Evolutionary conservation across 2,329 filamentous ascomycete species (phyloP).

Genomic region (Capronia americana): DNA sequence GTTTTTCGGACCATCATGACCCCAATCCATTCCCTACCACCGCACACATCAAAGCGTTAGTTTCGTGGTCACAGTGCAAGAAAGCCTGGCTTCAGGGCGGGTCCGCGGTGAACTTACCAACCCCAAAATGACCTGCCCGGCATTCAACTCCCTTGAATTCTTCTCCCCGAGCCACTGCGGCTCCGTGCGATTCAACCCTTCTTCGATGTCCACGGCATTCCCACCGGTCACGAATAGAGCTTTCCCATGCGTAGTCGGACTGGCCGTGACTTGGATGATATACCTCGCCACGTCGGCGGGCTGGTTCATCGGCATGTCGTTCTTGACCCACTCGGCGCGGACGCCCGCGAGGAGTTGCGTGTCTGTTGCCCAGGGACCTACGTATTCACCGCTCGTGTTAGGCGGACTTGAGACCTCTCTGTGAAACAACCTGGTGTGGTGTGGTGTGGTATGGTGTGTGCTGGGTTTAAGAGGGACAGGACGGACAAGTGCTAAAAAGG

Average conservation of each 20-base stretch:
- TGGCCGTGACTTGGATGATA: constrained; percentile 47
- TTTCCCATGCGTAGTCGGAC: constrained; percentile 44
- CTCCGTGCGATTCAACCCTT: constrained; percentile 50
- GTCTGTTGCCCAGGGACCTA: constrained; percentile 52
- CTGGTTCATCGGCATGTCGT: constrained; percentile 49
- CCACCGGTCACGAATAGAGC: constrained; percentile 55
- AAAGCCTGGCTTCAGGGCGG: not conserved
- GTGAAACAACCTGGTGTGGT: not conserved
- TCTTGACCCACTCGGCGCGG: constrained; percentile 47
- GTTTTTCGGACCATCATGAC: constrained; percentile 13
- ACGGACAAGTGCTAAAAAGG: too few relatives aligned
- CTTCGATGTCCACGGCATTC: constrained; percentile 53
- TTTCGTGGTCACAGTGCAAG: not conserved
- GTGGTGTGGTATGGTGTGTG: too few relatives aligned
- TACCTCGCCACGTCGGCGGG: constrained; percentile 50
- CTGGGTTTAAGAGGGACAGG: too few relatives aligned
- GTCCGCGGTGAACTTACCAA: constrained; percentile 25
- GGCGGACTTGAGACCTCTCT: not conserved
- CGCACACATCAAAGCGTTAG: not conserved
- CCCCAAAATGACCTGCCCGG: constrained; percentile 34
- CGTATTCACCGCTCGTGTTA: constrained; percentile 4
- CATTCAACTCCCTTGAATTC: constrained; percentile 29
- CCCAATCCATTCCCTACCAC: constrained; percentile 29
- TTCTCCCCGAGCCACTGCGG: constrained; percentile 53
- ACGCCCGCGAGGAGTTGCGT: constrained; percentile 49